phyloP scores from a whole-genome alignment of 2,329 filamentous ascomycete genomes.

The Ceratocystis colombiana region DNA sequence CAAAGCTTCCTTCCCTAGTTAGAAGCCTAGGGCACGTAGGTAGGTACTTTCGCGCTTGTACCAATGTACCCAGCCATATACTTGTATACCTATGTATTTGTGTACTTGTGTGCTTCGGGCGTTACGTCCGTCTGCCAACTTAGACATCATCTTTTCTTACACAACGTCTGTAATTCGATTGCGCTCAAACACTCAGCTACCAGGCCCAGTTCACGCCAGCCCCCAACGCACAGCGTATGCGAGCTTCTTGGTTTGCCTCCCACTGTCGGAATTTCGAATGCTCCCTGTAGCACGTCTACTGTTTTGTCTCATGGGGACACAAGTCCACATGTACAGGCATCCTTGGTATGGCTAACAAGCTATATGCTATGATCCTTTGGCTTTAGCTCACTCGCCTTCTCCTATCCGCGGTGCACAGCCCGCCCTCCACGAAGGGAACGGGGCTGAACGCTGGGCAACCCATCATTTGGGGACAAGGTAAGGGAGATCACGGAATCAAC shows the following conservation, averaged over 20 bases:
- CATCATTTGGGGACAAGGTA: not conserved
- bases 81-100: not conserved
- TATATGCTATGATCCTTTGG: not conserved
- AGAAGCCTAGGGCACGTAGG: too few relatives aligned
- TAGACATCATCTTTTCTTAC: conserved; percentile 4
- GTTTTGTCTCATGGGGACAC: not conserved
- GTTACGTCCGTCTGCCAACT: not conserved
- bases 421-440: not conserved
- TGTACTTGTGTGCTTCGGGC: not conserved
- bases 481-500: conserved; percentile 14
- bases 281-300: not conserved
- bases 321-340: not conserved
- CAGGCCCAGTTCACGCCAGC: not conserved
- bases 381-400: not conserved
- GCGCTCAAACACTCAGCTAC: not conserved
- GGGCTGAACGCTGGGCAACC: not conserved
- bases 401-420: conserved; percentile 1
- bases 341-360: not conserved
- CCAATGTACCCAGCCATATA: not conserved
- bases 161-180: not conserved
- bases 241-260: too few relatives aligned
- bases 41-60: not conserved
- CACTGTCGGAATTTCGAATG: too few relatives aligned
- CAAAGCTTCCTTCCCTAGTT: conserved; percentile 3
- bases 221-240: not conserved